phyloP scores from a whole-genome alignment of 352 stramenopile genomes.

The Globisporangium solare region DNA sequence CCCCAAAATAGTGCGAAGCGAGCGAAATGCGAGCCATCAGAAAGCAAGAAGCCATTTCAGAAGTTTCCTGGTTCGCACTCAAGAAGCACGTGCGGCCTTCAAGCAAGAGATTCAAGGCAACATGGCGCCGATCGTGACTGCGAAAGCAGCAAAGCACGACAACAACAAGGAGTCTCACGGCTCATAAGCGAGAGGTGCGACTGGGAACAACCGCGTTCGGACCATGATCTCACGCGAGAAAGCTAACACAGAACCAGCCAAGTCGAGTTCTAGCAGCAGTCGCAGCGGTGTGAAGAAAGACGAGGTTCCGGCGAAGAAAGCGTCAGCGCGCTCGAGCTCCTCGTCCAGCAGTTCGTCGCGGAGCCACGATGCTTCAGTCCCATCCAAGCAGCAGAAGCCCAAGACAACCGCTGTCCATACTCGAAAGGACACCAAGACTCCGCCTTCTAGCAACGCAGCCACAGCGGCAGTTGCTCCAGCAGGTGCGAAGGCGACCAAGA shows the following conservation, averaged over 20 bases:
- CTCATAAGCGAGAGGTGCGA: background rate
- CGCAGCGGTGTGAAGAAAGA: constrained; percentile 4
- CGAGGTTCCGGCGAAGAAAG: background rate
- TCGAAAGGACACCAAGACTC: constrained; percentile 21
- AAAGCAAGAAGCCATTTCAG: background rate
- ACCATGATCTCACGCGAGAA: constrained; percentile 15
- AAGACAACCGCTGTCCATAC: background rate
- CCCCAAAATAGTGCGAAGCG: background rate
- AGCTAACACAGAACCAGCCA: background rate
- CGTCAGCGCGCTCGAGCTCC: constrained; percentile 9
- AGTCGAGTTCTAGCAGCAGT: background rate
- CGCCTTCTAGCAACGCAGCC: constrained; percentile 11
- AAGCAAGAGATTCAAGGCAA: background rate
- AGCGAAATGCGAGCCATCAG: background rate
- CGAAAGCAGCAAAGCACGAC: constrained; percentile 3
- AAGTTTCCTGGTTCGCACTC: background rate
- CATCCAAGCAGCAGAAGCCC: constrained; percentile 9
- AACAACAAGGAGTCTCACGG: constrained; percentile 14
- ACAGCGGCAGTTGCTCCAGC: background rate
- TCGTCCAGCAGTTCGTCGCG: constrained; percentile 5
- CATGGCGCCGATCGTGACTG: constrained; percentile 17
- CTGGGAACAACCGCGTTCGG: constrained; percentile 12
- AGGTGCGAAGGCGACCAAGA: constrained; percentile 3
- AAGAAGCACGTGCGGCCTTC: background rate
- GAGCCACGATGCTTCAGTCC: background rate